Conservation (phyloP, 208 protist species). For the Trypanosoma congolense region DNA sequence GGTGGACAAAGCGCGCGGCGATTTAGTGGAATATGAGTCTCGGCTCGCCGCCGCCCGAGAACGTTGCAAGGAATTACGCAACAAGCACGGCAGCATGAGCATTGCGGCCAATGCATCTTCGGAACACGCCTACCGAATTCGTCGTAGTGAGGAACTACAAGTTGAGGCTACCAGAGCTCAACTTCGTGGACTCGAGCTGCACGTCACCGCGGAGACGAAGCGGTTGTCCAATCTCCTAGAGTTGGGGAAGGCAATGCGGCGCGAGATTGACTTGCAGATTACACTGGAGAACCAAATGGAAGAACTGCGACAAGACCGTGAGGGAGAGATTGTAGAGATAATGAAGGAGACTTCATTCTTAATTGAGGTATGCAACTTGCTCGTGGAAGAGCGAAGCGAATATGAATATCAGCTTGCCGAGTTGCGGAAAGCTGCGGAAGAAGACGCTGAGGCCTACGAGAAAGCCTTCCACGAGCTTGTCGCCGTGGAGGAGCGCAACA, state of each 20-base stretch:
- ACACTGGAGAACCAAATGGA: conserved; percentile 86
- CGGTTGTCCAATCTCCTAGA: conserved; percentile 75
- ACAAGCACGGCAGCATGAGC: conserved; percentile 2
- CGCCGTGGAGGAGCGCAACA: conserved; percentile 60
- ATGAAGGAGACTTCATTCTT: conserved; percentile 90
- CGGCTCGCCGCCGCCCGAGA: conserved; percentile 26
- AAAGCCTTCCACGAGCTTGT: conserved; percentile 63
- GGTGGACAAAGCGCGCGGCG: conserved; percentile 35
- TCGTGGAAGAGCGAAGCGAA: conserved; percentile 77
- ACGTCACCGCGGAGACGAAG: conserved; percentile 79
- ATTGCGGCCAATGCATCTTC: neutral
- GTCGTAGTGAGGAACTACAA: conserved; percentile 10
- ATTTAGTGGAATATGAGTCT: conserved; percentile 43
- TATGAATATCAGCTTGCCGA: conserved; percentile 39
- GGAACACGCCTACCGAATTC: conserved; percentile 9
- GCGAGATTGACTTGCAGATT: conserved; percentile 86
- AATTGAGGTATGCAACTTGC: conserved; percentile 87
- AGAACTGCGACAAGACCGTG: conserved; percentile 69
- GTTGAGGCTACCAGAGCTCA: conserved; percentile 43
- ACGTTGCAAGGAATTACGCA: conserved; percentile 28
- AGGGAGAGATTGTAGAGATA: conserved; percentile 83
- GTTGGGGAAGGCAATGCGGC: conserved; percentile 72
- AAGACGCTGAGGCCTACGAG: conserved; percentile 62
- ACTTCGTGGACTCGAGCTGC: conserved; percentile 82
- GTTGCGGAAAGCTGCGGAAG: conserved; percentile 28